Evolutionary conservation across 2,329 filamentous ascomycete species (phyloP).

Genomic region (Ophiostoma piceae): DNA sequence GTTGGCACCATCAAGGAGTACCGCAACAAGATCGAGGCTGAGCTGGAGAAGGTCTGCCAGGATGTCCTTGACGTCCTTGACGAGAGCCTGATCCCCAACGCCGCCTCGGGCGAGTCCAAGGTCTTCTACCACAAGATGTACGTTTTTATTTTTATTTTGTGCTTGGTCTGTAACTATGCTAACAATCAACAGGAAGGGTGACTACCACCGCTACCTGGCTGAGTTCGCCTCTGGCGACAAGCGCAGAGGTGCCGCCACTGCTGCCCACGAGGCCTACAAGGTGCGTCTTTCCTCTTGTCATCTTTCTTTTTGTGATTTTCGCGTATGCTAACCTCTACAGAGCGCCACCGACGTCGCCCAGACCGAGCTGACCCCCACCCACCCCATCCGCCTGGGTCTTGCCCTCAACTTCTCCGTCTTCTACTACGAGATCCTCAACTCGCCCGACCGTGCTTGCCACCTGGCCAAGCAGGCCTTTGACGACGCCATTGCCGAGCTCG

Average conservation of each 20-base stretch:
- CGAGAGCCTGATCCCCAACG: conserved; percentile 87
- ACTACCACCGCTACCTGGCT: conserved; percentile 98
- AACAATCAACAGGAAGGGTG: conserved; percentile 72
- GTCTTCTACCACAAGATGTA: conserved; percentile 99
- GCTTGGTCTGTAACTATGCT: neutral
- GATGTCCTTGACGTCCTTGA: conserved; percentile 95
- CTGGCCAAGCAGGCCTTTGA: conserved; percentile 94
- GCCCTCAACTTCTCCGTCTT: conserved; percentile 60
- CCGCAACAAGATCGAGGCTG: conserved; percentile 95
- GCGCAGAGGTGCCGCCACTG: conserved; percentile 89
- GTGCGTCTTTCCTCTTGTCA: conserved; percentile 34
- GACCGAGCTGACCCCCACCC: conserved; percentile 82
- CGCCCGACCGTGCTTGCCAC: conserved; percentile 96
- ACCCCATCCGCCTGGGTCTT: conserved; percentile 87
- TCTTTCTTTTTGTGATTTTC: neutral
- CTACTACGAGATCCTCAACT: conserved; percentile 87
- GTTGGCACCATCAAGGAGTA: conserved; percentile 94
- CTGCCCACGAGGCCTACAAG: conserved; percentile 97
- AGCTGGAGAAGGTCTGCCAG: conserved; percentile 96
- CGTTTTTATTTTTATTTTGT: conserved; percentile 22
- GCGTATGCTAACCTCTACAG: conserved; percentile 41
- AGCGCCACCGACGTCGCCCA: conserved; percentile 87
- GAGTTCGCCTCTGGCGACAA: conserved; percentile 93
- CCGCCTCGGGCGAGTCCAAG: conserved; percentile 94
- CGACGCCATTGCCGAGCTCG: conserved; percentile 96